Percentiles rank a stretch among this genome's conserved stretches.
These are phyloP conservation scores for Coriaria nepalensis DNA, from an alignment of 306 rosid genomes.

Conservation along the genomic window DNA sequence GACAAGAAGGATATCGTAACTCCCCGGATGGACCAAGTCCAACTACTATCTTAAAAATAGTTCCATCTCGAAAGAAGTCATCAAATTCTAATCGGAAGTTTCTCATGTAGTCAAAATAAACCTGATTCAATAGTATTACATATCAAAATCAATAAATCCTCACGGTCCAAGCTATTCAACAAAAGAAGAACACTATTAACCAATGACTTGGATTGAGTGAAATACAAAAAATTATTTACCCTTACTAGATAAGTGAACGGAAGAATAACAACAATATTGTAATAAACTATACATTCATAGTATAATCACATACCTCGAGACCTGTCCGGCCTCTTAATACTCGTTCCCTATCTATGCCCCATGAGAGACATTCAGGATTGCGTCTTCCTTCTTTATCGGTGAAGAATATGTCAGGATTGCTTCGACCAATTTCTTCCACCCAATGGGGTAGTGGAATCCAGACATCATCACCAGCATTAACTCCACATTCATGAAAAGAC, in stretches of 20 bases:
- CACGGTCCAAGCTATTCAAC: no score
- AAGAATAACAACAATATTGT: no score
- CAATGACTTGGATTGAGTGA: no score
- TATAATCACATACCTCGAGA: constrained; percentile 78
- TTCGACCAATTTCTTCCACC: constrained; percentile 96
- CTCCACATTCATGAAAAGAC: constrained; percentile 99
- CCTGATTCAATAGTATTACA: constrained; percentile 59
- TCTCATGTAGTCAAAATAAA: constrained; percentile 95
- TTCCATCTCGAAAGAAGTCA: constrained; percentile 64
- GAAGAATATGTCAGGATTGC: constrained; percentile 89
- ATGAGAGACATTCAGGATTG: constrained; percentile 94
- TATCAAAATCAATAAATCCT: no score
- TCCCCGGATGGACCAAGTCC: constrained; percentile 98
- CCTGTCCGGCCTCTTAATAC: constrained; percentile 94
- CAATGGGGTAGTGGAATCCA: constrained; percentile 94
- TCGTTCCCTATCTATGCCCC: constrained; percentile 95
- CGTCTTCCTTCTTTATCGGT: constrained; percentile 92
- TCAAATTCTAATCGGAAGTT: constrained; percentile 88
- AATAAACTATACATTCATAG: no score
- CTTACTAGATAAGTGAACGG: no score
- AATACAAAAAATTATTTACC: no score
- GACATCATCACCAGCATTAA: constrained; percentile 90
- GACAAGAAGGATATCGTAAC: constrained; percentile 76
- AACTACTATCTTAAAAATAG: constrained; percentile 70
- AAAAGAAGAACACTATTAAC: no score